Conservation (phyloP, 106 monocot genomes). For the Dendrobium huoshanense region DNA sequence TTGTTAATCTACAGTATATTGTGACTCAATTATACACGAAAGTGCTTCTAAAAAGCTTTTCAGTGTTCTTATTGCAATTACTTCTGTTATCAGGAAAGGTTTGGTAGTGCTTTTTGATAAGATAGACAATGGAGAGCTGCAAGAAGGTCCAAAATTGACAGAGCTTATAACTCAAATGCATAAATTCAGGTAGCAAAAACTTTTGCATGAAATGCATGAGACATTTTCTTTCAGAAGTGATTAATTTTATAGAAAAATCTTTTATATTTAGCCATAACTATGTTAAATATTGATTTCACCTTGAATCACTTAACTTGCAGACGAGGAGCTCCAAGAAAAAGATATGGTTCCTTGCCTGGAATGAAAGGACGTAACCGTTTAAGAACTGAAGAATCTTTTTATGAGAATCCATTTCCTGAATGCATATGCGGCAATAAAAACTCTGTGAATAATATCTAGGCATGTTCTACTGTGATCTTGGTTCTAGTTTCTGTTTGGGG, state of each 20-base stretch:
- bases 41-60: background rate
- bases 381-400: slow-evolving; percentile 96
- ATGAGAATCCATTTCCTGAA: slow-evolving; percentile 94
- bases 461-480: background rate
- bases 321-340: slow-evolving; percentile 83
- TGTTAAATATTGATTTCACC: background rate
- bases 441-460: background rate
- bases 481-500: background rate
- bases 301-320: slow-evolving; percentile 29
- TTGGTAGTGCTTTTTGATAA: slow-evolving; percentile 81
- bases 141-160: slow-evolving; percentile 50
- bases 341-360: slow-evolving; percentile 74
- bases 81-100: slow-evolving; percentile 59
- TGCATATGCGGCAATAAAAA: slow-evolving; percentile 59
- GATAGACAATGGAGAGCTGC: slow-evolving; percentile 65
- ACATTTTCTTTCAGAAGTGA: background rate
- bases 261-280: background rate
- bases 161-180: slow-evolving; percentile 66
- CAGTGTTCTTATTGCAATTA: background rate
- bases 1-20: background rate
- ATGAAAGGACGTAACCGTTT: slow-evolving; percentile 66
- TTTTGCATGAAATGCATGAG: background rate
- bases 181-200: slow-evolving; percentile 48
- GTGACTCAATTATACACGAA: background rate
- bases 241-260: background rate